These are phyloP conservation scores for Leccinum truebloodii DNA, from an alignment of 768 basidiomycete species.

Conservation along the genomic window DNA sequence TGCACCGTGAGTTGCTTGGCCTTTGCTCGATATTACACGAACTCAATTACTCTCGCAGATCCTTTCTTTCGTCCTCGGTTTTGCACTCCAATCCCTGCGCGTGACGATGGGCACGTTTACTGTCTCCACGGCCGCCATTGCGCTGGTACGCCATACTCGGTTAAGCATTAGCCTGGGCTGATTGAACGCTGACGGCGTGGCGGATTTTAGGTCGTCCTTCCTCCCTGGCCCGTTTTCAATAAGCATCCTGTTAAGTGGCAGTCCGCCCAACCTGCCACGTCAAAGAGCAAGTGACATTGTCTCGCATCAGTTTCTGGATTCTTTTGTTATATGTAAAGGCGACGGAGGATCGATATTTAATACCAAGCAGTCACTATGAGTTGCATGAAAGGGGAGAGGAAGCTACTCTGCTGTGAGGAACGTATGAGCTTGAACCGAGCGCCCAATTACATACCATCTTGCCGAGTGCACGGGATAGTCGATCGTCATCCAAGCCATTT, in stretches of 20 bases:
- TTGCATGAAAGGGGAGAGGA: background rate
- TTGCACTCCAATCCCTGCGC: slow-evolving; percentile 29
- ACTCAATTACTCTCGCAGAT: slow-evolving; percentile 16
- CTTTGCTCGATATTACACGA: background rate
- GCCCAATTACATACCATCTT: too few relatives aligned
- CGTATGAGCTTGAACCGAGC: background rate
- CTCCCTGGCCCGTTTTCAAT: slow-evolving; percentile 61
- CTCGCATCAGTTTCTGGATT: background rate
- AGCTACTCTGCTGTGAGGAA: background rate
- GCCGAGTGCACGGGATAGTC: too few relatives aligned
- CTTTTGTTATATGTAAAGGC: background rate
- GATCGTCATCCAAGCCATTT: background rate
- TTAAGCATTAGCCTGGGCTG: too few relatives aligned
- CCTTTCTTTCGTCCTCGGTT: slow-evolving; percentile 32
- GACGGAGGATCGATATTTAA: background rate
- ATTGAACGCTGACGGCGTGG: slow-evolving; percentile 1
- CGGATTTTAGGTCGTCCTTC: slow-evolving; percentile 51
- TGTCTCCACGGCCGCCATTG: slow-evolving; percentile 21
- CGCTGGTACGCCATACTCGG: slow-evolving; percentile 18
- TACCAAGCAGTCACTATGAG: background rate
- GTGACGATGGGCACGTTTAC: slow-evolving; percentile 27
- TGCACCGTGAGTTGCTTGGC: slow-evolving; percentile 23
- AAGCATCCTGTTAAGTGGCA: slow-evolving; percentile 25
- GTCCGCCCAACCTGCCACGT: slow-evolving; percentile 18
- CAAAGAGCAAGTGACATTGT: slow-evolving; percentile 25